phyloP scores from a whole-genome alignment of 768 basidiomycete genomes.

The Amanita pallidorosea region DNA sequence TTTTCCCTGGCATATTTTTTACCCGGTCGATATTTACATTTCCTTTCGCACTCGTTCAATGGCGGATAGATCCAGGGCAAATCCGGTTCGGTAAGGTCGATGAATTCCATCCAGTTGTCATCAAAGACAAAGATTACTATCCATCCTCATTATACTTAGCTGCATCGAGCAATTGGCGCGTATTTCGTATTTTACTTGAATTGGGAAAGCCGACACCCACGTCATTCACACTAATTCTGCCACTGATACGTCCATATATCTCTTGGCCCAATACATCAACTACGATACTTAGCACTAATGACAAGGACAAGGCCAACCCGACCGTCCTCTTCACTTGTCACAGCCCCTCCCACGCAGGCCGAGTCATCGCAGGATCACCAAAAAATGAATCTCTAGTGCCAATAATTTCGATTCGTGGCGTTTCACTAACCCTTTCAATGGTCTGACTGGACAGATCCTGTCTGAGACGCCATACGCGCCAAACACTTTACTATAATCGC shows the following conservation, averaged over 20 bases:
- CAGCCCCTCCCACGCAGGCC: constrained; percentile 54
- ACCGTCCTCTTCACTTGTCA: constrained; percentile 46
- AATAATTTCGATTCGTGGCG: constrained; percentile 35
- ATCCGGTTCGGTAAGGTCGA: too few species aligned
- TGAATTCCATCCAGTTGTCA: too few species aligned
- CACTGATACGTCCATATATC: constrained; percentile 22
- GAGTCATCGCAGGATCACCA: constrained; percentile 41
- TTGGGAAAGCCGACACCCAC: constrained; percentile 53
- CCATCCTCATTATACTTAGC: not conserved
- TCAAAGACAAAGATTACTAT: not conserved
- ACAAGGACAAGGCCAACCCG: constrained; percentile 23
- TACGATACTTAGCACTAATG: constrained; percentile 3
- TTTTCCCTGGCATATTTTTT: too few species aligned
- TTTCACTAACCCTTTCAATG: constrained; percentile 37
- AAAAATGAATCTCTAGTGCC: constrained; percentile 15
- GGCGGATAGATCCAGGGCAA: too few species aligned
- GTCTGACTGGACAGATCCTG: constrained; percentile 58
- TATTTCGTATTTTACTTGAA: not conserved
- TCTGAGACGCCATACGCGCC: constrained; percentile 46
- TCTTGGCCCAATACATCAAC: constrained; percentile 9
- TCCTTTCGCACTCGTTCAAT: too few species aligned
- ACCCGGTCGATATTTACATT: too few species aligned
- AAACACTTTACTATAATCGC: constrained; percentile 42
- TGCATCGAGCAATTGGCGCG: not conserved
- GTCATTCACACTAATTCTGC: constrained; percentile 29